phyloP scores from a whole-genome alignment of 2,329 filamentous ascomycete species.

The Paracorniculantispora psalliotae region DNA sequence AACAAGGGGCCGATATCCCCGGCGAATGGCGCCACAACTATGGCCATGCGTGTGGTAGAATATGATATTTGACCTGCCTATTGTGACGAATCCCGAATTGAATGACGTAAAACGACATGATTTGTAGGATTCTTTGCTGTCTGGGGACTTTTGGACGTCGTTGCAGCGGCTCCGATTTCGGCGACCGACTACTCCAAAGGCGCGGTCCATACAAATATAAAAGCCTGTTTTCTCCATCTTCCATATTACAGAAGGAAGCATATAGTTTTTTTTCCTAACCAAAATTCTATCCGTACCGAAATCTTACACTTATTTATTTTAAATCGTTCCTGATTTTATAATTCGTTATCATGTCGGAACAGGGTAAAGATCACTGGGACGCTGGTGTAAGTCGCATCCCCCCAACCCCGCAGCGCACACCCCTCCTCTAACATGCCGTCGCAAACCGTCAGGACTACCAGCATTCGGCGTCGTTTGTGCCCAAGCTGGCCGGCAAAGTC shows the following conservation, averaged over 20 bases:
- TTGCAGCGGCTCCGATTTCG: conserved; percentile 3
- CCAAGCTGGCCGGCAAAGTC: conserved; percentile 55
- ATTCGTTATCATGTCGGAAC: conserved; percentile 15
- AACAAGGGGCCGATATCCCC: no score
- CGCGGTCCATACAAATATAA: neutral
- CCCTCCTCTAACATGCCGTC: conserved; percentile 16
- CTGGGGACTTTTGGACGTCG: neutral
- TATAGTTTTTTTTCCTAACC: neutral
- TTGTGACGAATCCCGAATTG: neutral
- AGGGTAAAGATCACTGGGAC: conserved; percentile 24
- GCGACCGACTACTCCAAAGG: neutral
- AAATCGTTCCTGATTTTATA: neutral
- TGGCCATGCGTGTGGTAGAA: neutral
- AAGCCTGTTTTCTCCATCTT: neutral
- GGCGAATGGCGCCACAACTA: neutral
- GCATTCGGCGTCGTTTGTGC: conserved; percentile 58
- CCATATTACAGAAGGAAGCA: neutral
- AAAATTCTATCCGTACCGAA: neutral
- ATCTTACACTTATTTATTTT: neutral
- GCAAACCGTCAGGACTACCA: conserved; percentile 49
- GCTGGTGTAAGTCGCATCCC: conserved; percentile 19
- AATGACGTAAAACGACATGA: neutral
- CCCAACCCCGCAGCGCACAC: neutral
- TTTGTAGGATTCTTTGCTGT: neutral
- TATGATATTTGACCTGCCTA: neutral